These are phyloP conservation scores for Syzygium grande DNA, from an alignment of 345 rosid species.

Conservation along the genomic window DNA sequence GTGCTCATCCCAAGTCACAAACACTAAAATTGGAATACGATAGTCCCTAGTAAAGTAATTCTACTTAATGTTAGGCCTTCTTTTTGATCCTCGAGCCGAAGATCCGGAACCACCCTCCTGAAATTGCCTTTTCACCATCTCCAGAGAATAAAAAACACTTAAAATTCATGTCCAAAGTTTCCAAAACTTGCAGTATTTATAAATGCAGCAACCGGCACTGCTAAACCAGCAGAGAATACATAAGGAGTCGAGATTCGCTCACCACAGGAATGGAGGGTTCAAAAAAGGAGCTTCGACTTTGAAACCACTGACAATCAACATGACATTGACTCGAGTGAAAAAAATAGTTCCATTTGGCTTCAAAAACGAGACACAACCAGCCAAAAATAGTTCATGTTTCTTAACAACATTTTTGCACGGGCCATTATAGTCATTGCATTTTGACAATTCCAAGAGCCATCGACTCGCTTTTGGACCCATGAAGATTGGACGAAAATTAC, in stretches of 20 bases:
- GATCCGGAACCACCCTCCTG: neutral
- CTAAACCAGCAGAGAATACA: neutral
- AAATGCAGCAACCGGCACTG: neutral
- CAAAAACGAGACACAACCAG: neutral
- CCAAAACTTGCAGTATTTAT: neutral
- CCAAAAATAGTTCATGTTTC: neutral
- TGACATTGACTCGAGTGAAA: neutral
- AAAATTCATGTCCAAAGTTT: neutral
- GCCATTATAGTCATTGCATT: neutral
- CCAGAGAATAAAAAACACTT: neutral
- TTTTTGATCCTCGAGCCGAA: neutral
- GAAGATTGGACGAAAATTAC: neutral
- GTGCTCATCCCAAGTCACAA: neutral
- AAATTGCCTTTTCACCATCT: conserved; percentile 1
- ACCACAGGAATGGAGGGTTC: neutral
- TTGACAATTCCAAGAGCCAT: neutral
- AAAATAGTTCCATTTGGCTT: neutral
- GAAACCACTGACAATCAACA: neutral
- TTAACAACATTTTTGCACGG: neutral
- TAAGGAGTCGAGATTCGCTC: neutral
- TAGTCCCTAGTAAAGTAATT: neutral
- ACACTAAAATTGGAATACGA: neutral
- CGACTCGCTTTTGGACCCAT: neutral
- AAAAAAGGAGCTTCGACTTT: neutral
- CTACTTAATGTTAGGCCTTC: conserved; percentile 5